Conservation (phyloP, 2,329 filamentous ascomycete genomes). For the Rutstroemia sp. region DNA sequence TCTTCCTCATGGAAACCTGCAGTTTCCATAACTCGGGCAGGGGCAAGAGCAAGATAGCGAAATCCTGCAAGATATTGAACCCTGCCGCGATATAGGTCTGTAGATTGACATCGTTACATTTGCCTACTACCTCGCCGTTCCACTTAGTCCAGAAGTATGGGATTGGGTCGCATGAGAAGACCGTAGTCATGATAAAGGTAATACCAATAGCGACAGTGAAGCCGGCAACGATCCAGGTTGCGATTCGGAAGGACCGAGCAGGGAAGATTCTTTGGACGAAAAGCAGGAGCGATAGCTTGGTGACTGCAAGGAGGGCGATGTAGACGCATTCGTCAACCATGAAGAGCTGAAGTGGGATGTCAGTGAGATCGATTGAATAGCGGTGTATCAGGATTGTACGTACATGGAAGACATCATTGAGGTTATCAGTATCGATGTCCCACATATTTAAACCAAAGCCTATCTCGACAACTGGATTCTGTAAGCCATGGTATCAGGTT, state of each 20-base stretch:
- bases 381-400: not conserved
- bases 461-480: not conserved
- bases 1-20: conserved; percentile 39
- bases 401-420: not conserved
- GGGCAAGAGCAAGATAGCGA: conserved; percentile 44
- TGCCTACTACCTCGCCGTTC: conserved; percentile 39
- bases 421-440: not conserved
- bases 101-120: conserved; percentile 41
- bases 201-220: not conserved
- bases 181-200: not conserved
- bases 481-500: not conserved
- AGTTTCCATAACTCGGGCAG: conserved; percentile 36
- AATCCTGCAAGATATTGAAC: conserved; percentile 43
- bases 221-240: not conserved
- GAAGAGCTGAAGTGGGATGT: too few species aligned
- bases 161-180: not conserved
- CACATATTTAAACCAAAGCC: not conserved
- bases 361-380: not conserved
- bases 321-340: too few species aligned
- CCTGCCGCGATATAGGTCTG: conserved; percentile 43
- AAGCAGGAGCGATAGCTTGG: too few species aligned
- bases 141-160: conserved; percentile 28
- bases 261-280: too few species aligned
- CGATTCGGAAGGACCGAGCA: not conserved
- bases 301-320: too few species aligned